phyloP scores from a whole-genome alignment of 2,329 filamentous ascomycete genomes.

The Sporothrix mexicana region DNA sequence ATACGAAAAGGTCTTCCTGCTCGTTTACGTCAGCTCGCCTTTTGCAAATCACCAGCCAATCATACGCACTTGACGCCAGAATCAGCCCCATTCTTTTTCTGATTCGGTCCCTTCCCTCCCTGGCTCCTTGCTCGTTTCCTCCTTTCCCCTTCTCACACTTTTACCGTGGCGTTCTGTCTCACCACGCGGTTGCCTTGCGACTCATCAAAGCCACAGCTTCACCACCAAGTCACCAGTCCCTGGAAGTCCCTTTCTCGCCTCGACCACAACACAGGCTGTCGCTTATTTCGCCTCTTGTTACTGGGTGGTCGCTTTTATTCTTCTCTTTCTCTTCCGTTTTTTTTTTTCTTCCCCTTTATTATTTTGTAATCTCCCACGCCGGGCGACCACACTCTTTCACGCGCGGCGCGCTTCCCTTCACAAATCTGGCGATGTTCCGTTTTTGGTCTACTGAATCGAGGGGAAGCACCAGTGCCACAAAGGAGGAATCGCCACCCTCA shows the following conservation, averaged over 20 bases:
- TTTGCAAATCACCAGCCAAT: slow-evolving; percentile 38
- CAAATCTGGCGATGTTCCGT: slow-evolving; percentile 63
- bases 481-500: slow-evolving; percentile 47
- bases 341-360: slow-evolving; percentile 14
- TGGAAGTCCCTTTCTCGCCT: slow-evolving; percentile 25
- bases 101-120: not conserved
- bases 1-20: slow-evolving; percentile 28
- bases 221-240: slow-evolving; percentile 27
- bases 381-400: slow-evolving; percentile 24
- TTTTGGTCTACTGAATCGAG: slow-evolving; percentile 65
- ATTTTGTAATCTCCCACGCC: not conserved
- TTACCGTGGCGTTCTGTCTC: slow-evolving; percentile 34
- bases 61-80: not conserved
- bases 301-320: not conserved
- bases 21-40: slow-evolving; percentile 40
- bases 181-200: slow-evolving; percentile 38
- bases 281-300: not conserved
- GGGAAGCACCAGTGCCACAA: slow-evolving; percentile 60
- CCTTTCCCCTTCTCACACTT: slow-evolving; percentile 19
- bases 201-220: slow-evolving; percentile 30
- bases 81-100: slow-evolving; percentile 28
- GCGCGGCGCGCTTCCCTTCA: slow-evolving; percentile 35
- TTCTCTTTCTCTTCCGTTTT: slow-evolving; percentile 17
- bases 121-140: slow-evolving; percentile 17
- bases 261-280: slow-evolving; percentile 11